A percentile compares a stretch with the other conserved stretches of the same genome.
Conservation (phyloP, 2,329 filamentous ascomycete genomes). For the Sclerotinia trifoliorum region DNA sequence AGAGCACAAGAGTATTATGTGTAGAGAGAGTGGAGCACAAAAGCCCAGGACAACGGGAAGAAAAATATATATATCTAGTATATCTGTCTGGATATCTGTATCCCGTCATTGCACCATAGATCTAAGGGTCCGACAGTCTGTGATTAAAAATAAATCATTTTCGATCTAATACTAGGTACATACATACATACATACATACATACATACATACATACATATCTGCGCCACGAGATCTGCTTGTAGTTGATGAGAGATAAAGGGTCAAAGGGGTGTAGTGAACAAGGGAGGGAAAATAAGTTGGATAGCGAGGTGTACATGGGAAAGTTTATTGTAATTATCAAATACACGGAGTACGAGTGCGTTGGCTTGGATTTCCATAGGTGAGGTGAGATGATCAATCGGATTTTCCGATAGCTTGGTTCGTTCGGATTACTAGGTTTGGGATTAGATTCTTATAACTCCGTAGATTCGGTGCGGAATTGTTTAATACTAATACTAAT, state of each 20-base stretch:
- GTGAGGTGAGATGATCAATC: background rate
- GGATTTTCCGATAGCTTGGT: constrained; percentile 10
- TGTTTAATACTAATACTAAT: no score
- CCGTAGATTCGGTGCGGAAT: no score
- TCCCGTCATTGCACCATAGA: background rate
- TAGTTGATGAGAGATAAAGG: background rate
- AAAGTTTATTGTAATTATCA: background rate
- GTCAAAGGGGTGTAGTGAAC: no score
- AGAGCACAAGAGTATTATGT: background rate
- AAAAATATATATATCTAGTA: background rate
- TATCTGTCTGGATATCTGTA: background rate
- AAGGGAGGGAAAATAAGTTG: background rate
- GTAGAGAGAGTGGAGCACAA: background rate
- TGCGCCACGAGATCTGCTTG: no score
- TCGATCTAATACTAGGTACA: background rate
- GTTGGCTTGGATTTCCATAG: background rate
- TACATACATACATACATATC: no score
- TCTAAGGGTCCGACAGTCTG: background rate
- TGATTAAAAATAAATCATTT: background rate
- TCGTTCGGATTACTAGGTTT: background rate
- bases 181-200: no score
- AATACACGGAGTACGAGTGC: background rate
- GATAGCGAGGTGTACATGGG: background rate
- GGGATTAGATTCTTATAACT: no score
- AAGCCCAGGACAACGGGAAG: background rate